Conservation (phyloP, 805 yeast species). For the Helenozyma baotianmanensis region DNA sequence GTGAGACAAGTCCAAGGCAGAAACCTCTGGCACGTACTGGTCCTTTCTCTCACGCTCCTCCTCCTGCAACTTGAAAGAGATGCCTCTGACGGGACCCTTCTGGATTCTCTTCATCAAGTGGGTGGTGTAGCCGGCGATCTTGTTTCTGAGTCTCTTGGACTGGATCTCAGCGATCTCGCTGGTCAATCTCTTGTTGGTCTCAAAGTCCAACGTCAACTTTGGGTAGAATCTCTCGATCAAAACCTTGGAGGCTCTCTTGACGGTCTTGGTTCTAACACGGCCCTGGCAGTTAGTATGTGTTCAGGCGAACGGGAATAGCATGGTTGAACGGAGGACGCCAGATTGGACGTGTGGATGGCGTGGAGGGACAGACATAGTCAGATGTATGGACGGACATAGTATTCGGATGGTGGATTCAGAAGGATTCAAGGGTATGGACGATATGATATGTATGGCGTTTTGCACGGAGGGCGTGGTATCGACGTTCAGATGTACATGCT, state of each 20-base stretch:
- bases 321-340: too few species aligned
- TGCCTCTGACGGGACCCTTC: constrained; percentile 99
- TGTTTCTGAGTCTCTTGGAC: constrained; percentile 99
- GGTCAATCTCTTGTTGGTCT: constrained; percentile 99
- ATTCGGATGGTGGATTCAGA: too few species aligned
- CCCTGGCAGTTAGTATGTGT: constrained; percentile 56
- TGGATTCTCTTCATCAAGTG: constrained; percentile 99
- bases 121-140: constrained; percentile 99
- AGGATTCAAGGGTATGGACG: too few species aligned
- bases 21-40: constrained; percentile 99
- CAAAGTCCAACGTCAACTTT: constrained; percentile 98
- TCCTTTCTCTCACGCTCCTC: constrained; percentile 99
- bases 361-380: too few species aligned
- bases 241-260: constrained; percentile 99
- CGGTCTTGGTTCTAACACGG: constrained; percentile 99
- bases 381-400: too few species aligned
- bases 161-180: constrained; percentile 98
- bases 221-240: constrained; percentile 99
- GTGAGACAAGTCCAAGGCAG: constrained; percentile 97
- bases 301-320: too few species aligned
- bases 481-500: too few species aligned
- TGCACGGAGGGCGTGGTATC: too few species aligned
- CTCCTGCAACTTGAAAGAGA: constrained; percentile 99
- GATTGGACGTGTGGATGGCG: too few species aligned
- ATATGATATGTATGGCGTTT: too few species aligned